phyloP scores from a whole-genome alignment of 1,284 basidiomycete species.

The Fomes fomentarius region DNA sequence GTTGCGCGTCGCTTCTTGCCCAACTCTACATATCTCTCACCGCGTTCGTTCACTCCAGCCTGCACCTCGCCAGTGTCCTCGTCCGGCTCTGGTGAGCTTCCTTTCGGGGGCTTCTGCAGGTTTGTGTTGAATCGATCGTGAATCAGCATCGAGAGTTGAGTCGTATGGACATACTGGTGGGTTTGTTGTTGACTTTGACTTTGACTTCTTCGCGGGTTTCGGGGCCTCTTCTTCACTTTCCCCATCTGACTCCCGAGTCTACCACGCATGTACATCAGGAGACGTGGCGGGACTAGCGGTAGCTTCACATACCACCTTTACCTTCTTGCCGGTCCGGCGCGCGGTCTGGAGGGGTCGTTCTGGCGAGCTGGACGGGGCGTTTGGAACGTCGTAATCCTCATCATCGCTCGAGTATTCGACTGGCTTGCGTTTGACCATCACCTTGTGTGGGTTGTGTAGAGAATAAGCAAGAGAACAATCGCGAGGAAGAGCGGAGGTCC shows the following conservation, averaged over 20 bases:
- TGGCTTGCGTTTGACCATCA: slow-evolving; percentile 44
- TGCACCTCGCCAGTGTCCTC: slow-evolving; percentile 7
- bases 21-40: slow-evolving; percentile 66
- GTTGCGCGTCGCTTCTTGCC: slow-evolving; percentile 75
- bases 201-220: slow-evolving; percentile 14
- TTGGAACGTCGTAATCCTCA: slow-evolving; percentile 27
- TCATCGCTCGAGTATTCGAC: slow-evolving; percentile 33
- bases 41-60: slow-evolving; percentile 42
- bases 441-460: background rate
- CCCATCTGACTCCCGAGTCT: background rate
- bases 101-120: no score
- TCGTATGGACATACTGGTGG: slow-evolving; percentile 3
- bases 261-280: background rate
- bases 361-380: slow-evolving; percentile 8
- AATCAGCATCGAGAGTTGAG: background rate
- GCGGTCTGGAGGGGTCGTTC: slow-evolving; percentile 23
- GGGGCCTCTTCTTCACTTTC: slow-evolving; percentile 21
- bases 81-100: background rate
- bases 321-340: slow-evolving; percentile 19
- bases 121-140: no score
- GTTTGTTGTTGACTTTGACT: slow-evolving; percentile 6
- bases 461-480: no score
- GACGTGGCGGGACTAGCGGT: background rate
- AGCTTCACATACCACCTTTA: background rate
- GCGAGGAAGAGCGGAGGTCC: no score